Evolutionary conservation across 345 rosid genomes (phyloP), one percentile per base, ranked within the genome.

Genomic region (Rhizophora apiculata): DNA sequence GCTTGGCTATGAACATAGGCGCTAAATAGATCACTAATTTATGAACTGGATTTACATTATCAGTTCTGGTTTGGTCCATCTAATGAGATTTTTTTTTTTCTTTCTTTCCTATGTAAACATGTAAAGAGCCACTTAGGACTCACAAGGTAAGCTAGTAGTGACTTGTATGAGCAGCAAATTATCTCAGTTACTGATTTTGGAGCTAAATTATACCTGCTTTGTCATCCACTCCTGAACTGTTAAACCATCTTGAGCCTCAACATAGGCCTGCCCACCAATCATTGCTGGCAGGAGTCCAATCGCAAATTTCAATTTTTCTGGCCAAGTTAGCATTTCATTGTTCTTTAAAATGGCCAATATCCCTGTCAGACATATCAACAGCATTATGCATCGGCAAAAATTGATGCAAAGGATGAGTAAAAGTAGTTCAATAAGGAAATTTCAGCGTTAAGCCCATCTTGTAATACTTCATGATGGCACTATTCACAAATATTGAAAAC

Each of bases 321-420:
- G 93, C 98, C 98, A 94, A 43, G 97, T 89, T 76, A 94, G 83
- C 97, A 94, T 94, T 76, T 89, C 93, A 64, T 89, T 94, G 72
- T 94, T 94, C 81, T 76, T 85, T 70, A 94, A 84, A 64, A 94
- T 94, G 59, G 98, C 97, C 85, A 85, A 91, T 68, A 94, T 89
- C 68, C 97, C 96, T 94, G 78, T 58, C 74, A 63, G 60, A 66
- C 60, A 72, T 19, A 78, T 74, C 8, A 22, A 62, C 19, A 61
- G 11, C 36, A 62, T 22, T n/a, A 13, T 24, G 29, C 30, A 10
- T 10, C 60, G 22, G 60, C 0, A 56, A 24, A 56, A 22, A 13
- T 3, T 43, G 49, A 43, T 13, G 49, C 49, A 43, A 43, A 43
- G 19, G 49, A 43, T 1, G 8, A 43, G 49, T 15, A 34, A 34